Conservation (phyloP, 2,329 filamentous ascomycete species). For the Cladobotryum protrusum region DNA sequence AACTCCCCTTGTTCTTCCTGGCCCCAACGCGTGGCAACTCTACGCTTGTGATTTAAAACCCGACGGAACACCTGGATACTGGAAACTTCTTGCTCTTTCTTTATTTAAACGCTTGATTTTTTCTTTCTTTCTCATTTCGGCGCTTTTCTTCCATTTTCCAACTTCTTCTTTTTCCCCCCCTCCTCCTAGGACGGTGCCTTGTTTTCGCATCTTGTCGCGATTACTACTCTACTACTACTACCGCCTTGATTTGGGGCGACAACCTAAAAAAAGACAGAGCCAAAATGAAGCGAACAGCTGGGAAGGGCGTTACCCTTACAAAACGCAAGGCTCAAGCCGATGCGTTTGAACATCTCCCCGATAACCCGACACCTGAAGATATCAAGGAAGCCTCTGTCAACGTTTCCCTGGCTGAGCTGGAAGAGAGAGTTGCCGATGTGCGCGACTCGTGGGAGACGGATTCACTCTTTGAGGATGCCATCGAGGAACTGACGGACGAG, state of each 20-base stretch:
- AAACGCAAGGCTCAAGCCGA: slow-evolving; percentile 29
- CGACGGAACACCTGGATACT: neutral
- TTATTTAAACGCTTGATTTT: neutral
- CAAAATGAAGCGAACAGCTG: slow-evolving; percentile 15
- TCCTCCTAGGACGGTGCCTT: neutral
- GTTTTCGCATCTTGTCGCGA: neutral
- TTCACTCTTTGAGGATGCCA: slow-evolving; percentile 56
- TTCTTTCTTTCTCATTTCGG: neutral
- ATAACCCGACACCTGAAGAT: slow-evolving; percentile 29
- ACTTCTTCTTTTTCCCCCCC: slow-evolving; percentile 1
- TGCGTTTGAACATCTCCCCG: slow-evolving; percentile 29
- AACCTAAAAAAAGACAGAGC: neutral
- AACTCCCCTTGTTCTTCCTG: too few relatives aligned
- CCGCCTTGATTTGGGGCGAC: too few relatives aligned
- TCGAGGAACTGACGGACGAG: slow-evolving; percentile 53
- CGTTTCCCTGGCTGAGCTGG: slow-evolving; percentile 38
- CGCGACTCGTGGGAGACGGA: slow-evolving; percentile 57
- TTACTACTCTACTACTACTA: too few relatives aligned
- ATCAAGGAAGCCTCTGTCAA: slow-evolving; percentile 30
- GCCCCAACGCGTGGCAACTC: neutral
- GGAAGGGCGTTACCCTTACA: slow-evolving; percentile 26
- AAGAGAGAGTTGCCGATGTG: slow-evolving; percentile 46
- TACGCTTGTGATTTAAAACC: neutral
- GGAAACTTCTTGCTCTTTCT: slow-evolving; percentile 2
- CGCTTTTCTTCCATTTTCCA: neutral